Base-by-base conservation (phyloP, 306 rosid genomes). In the Quercus glauca region DNA sequence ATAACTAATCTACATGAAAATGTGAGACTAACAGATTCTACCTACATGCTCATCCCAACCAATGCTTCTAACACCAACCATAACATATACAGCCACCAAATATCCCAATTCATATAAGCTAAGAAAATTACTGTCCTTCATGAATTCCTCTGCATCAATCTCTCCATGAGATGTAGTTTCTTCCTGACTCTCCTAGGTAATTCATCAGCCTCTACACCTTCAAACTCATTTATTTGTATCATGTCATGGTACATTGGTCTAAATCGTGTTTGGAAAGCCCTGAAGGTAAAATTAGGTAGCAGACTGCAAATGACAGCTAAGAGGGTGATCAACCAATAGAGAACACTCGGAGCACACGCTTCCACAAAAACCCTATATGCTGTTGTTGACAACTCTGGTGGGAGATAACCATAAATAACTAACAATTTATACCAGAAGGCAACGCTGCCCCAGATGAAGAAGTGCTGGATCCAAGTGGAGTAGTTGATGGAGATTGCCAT, bases 401-500 rank as follows among this genome's bases (percentile, higher is more conserved):
- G 78, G 73, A 94, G 73, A 35, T 74, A 86, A 10, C 96, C 98
- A 58, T 92, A 90, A 8, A 86, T 53, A 28, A 92, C n/a, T 75
- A 94, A 69, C 82, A 90, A 94, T 33, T 88, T 70, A 67, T 90
- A 92, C 97, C 98, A 94, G 29, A 89, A 83, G 60, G 70, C 83
- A 14, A 94, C 85, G 84, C 98, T 92, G 5, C 98, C 91, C 98
- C 98, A 94, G 80, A 94, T 87, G 84, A 94, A 89, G 57, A 90
- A 82, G 84, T 94, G 98, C 15, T 92, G 98, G 75, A 94, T 92
- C 98, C 97, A 92, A 55, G 97, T 92, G 91, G 92, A 94, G 92
- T 90, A 94, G 88, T 92, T 94, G 21, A 94, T 82, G 63, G 96
- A 88, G 56, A 94, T 86, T 29, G 97, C 98, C 37, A 94, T 90